Base-by-base conservation (phyloP, 345 rosid genomes). In the Citrus trifoliata region DNA sequence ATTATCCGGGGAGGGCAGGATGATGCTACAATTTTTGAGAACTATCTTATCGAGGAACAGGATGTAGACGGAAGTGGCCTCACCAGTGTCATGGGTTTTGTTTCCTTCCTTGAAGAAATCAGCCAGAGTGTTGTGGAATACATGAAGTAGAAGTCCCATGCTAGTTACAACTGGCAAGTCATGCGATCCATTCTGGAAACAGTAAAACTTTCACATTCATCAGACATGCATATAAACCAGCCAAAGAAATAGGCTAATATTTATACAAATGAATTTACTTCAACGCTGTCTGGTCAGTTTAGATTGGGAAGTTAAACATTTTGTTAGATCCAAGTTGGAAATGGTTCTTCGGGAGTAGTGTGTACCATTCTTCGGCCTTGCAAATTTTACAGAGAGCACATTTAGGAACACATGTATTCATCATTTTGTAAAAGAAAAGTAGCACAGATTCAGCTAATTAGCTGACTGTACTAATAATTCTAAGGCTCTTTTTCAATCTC, bases 1-100 rank as follows among this genome's bases (percentile, higher is more conserved):
- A 94, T 96, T 80, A 89, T 96, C 59, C 88, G 87, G 55, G 98
- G 93, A 82, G 98, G 94, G 79, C 91, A 88, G 71, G 95, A 91
- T 2, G 97, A 94, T 79, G 98, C 98, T 64, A 86, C 98, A 0
- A 86, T 80, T 4, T 94, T 94, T 38, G 98, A 96, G 88, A 91
- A 86, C 87, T 93, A 90, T 80, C 97, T 96, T 25, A 94, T 96
- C 1, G 99, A 96, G 88, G 99, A 96, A 78, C 99, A 94, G 78
- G 97, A 90, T n/a, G 98, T 94, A 1, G 97, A 94, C 6, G 98
- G 98, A 30, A 92, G 80, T 56, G 94, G 97, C 85, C 88, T 89
- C 76, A 85, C 97, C 62, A 93, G 93, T 73, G 93, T 90, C 82
- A 90, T 86, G 95, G 97, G 98, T 27, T 96, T 93, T 64, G 99